Base-by-base conservation (phyloP, 371 early-diverging fungal species). In the Mucor mucedo region DNA sequence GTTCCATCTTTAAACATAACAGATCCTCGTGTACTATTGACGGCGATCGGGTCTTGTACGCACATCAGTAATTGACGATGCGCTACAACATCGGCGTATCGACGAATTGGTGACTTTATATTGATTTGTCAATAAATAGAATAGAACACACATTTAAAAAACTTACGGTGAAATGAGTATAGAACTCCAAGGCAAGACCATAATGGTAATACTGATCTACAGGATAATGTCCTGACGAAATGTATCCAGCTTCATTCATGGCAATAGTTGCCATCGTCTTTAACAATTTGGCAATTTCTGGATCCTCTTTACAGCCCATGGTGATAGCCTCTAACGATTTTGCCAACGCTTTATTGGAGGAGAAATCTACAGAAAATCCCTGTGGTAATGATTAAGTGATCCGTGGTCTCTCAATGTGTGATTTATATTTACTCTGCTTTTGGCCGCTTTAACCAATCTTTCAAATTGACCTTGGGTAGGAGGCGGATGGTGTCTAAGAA, bases 71-170 rank as follows among this genome's bases (percentile, higher is more conserved):
- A 62, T 65, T 90, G 91, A 28, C 99, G 85, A 66, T 99, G 99
- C 2, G 98, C 99, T 21, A 99, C 75, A 35, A 99, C 71, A 83
- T 99, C 99, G 45, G 99, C 96, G 79, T 99, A 99, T 65, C 99
- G 85, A 63, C 99, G 91, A 66, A 99, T 99, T 5, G 99, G 99
- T 2, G 98, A 98, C 71, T 87, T 61, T 3, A 48, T 16, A 27
- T 21, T 33, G 8, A 28, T 7, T 28, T 28, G 5, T 14, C 39
- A 40, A 35, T 32, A n/a, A 32, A 14, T 7, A 5, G 4, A 8
- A 49, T 9, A 48, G 35, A 41, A 48, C 13, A 61, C 4, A 38
- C 13, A 35, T 21, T 45, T 30, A 14, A 44, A 44, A 44, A n/a
- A 28, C 71, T 69, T 83, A 84, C 85, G 1, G 97, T 97, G 77